Base-by-base conservation (phyloP, 148 eudicot species). In the Fallopia convolvulus region DNA sequence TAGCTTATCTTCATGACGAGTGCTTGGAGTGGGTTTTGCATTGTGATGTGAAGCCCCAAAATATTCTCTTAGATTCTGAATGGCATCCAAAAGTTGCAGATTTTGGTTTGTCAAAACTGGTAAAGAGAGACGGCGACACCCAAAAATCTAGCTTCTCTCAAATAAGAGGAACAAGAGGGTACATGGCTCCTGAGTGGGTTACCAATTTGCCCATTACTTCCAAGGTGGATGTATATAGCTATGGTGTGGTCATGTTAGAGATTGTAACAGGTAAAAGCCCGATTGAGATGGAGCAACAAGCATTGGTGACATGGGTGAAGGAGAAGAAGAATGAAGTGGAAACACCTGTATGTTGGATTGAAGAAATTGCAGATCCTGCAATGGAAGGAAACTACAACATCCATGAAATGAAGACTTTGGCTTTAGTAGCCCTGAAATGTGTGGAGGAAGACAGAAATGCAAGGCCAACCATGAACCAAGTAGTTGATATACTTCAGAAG, bases 391-490 rank as follows among this genome's bases (percentile, higher is more conserved):
- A 42, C 30, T 72, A 72, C 13, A n/a, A 72, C 49, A 18, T 72
- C 8, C 17, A 72, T 41, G 50, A 17, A 50, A 72, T 72, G 50
- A 41, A 72, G 75, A 56, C 30, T 4, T 71, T 87, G 66, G 76
- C 79, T 46, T 46, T 18, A 66, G 81, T 80, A 40, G 87, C 85
- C 20, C 55, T 87, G 77, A 80, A 79, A 36, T 87, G 89, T 77
- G 85, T 83, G 0, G 82, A 80, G 56, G 87, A 84, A 66, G 81
- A 82, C 44, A 79, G 49, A 80, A 81, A 81, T 75, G 79, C 76
- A 63, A 87, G 89, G 39, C 89, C 86, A 50, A 82, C 83, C 26
- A 84, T 84, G 86, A 83, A 78, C 1, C 66, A 65, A 21, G 81
- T 79, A 17, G 74, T 48, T 6, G 53, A 79, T 30, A 50, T 66